Conservation (phyloP, 257 asterid genomes). For the Galeopsis tetrahit region DNA sequence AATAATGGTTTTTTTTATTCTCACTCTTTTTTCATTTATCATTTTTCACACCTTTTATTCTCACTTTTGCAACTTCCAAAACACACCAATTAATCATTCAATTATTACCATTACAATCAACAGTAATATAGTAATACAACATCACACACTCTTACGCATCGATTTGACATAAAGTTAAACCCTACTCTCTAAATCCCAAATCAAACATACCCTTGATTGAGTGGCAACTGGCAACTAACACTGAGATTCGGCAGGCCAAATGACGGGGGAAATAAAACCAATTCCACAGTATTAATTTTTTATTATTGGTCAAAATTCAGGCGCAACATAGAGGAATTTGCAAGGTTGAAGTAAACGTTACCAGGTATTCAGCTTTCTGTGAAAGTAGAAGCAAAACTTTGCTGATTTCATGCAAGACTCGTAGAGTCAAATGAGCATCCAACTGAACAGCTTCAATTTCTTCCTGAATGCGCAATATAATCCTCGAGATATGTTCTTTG, state of each 20-base stretch:
- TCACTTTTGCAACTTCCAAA: too few relatives aligned
- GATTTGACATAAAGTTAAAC: too few relatives aligned
- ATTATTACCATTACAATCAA: too few relatives aligned
- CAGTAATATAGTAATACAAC: too few relatives aligned
- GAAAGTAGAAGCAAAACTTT: constrained; percentile 83
- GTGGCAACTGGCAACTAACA: not conserved
- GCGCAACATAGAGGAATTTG: not conserved
- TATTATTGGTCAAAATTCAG: not conserved
- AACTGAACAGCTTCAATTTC: constrained; percentile 94
- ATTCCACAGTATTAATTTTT: not conserved
- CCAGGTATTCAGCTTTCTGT: constrained; percentile 90
- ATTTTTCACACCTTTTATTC: too few relatives aligned
- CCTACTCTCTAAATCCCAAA: too few relatives aligned
- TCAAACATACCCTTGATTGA: too few relatives aligned
- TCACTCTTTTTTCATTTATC: too few relatives aligned
- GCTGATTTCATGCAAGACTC: constrained; percentile 80
- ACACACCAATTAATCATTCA: too few relatives aligned
- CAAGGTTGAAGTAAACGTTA: constrained; percentile 26
- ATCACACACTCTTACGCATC: too few relatives aligned
- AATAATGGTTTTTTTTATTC: too few relatives aligned
- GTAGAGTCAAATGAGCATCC: constrained; percentile 90
- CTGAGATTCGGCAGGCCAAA: not conserved
- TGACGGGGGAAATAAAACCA: not conserved
- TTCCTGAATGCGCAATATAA: constrained; percentile 78
- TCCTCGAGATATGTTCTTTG: constrained; percentile 75